Conservation (phyloP, 306 rosid species). For the Inga oerstediana region DNA sequence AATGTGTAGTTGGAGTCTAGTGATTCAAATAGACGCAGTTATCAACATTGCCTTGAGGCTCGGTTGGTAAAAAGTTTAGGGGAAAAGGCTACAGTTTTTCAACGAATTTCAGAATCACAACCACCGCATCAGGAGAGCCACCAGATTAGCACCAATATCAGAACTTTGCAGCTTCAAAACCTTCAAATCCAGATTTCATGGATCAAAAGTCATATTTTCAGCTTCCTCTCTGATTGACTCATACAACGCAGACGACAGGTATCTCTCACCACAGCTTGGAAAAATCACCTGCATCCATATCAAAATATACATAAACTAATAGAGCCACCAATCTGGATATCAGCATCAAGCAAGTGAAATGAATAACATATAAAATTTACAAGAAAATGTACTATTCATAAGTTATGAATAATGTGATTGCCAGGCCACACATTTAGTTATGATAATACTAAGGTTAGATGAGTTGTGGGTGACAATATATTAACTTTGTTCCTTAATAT, state of each 20-base stretch:
- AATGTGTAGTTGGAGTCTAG: too few species aligned
- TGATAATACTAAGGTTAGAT: too few species aligned
- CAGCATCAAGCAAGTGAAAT: slow-evolving; percentile 1
- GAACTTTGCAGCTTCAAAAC: neutral
- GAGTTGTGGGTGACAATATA: neutral
- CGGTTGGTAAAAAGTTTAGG: too few species aligned
- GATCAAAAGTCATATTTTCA: slow-evolving; percentile 69
- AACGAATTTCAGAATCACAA: slow-evolving; percentile 12
- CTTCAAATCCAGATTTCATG: slow-evolving; percentile 42
- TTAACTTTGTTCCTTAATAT: too few species aligned
- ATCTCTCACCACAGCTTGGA: slow-evolving; percentile 91
- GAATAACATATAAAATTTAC: neutral
- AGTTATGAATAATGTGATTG: too few species aligned
- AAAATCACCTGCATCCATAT: slow-evolving; percentile 63
- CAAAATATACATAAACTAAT: neutral
- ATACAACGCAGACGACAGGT: slow-evolving; percentile 73
- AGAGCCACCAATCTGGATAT: neutral
- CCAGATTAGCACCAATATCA: slow-evolving; percentile 4
- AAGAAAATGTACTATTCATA: neutral
- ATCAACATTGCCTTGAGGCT: too few species aligned
- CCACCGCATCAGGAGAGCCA: neutral
- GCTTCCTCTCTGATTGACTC: slow-evolving; percentile 69
- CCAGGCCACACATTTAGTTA: too few species aligned
- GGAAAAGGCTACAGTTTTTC: neutral
- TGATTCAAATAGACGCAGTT: too few species aligned